Percentiles rank a stretch among this genome's conserved stretches.
Conservation (phyloP, 176 grass and related monocot species). For the Cymbopogon citratus region DNA sequence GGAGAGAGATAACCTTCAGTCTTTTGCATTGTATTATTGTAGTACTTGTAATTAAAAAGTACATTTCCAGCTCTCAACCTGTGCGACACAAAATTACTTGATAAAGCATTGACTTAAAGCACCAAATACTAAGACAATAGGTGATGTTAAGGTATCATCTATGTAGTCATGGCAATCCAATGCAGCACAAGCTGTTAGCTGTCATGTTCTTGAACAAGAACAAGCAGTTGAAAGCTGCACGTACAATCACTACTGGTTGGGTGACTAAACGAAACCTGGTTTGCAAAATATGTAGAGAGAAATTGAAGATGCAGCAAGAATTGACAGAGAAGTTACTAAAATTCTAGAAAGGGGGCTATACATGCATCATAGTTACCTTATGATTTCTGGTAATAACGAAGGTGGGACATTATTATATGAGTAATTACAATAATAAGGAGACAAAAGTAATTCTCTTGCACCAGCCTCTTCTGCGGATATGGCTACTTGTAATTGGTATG, state of each 20-base stretch:
- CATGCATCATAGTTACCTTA: conserved; percentile 45
- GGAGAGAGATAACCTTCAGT: conserved; percentile 63
- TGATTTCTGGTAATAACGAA: conserved; percentile 68
- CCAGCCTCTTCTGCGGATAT: conserved; percentile 78
- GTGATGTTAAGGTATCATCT: background rate
- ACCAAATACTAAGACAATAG: background rate
- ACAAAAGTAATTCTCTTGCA: conserved; percentile 56
- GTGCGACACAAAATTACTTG: conserved; percentile 9
- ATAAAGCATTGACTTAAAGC: background rate
- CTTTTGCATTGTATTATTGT: conserved; percentile 91
- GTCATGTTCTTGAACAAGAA: background rate
- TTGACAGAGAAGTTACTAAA: conserved; percentile 14
- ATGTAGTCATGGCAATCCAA: background rate
- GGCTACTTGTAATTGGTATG: conserved; percentile 75
- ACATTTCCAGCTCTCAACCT: conserved; percentile 97
- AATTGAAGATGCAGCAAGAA: background rate
- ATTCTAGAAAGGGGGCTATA: conserved; percentile 9
- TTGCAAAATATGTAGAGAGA: background rate
- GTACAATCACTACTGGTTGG: background rate
- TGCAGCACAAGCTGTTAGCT: background rate
- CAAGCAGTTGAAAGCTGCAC: background rate
- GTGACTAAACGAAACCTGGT: background rate
- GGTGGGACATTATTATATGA: conserved; percentile 73
- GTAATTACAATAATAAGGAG: conserved; percentile 71
- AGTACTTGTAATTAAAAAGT: conserved; percentile 96